phyloP scores from a whole-genome alignment of 2,329 filamentous ascomycete genomes.

The Neonectria sp. region DNA sequence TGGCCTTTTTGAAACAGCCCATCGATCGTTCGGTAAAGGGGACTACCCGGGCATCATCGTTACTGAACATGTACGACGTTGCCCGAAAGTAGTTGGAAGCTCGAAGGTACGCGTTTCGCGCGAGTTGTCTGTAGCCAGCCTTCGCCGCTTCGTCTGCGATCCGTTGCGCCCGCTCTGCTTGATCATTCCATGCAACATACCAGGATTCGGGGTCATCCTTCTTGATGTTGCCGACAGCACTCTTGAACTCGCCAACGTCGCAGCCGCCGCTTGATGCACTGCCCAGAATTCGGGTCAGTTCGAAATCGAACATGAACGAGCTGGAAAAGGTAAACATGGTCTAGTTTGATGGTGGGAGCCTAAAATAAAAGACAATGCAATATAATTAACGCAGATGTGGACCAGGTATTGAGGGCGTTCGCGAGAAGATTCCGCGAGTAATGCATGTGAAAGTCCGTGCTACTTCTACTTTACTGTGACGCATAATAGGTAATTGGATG shows the following conservation, averaged over 20 bases:
- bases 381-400: no score
- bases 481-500: no score
- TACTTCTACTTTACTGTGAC: no score
- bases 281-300: slow-evolving; percentile 57
- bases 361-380: no score
- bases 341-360: no score
- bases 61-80: slow-evolving; percentile 50
- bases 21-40: slow-evolving; percentile 43
- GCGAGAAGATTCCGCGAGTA: no score
- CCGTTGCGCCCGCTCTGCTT: slow-evolving; percentile 50
- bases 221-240: slow-evolving; percentile 55
- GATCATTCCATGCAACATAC: slow-evolving; percentile 53
- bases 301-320: slow-evolving; percentile 56
- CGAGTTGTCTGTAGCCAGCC: slow-evolving; percentile 49
- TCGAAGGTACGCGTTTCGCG: slow-evolving; percentile 56
- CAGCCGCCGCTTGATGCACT: slow-evolving; percentile 53
- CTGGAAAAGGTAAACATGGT: no score
- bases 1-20: slow-evolving; percentile 47
- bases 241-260: slow-evolving; percentile 59
- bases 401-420: no score
- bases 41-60: slow-evolving; percentile 48
- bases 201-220: slow-evolving; percentile 57
- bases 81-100: slow-evolving; percentile 59
- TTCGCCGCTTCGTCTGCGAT: slow-evolving; percentile 53
- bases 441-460: no score